Evolutionary conservation across 805 yeast species (phyloP).

Genomic region (Candida adriatica): DNA sequence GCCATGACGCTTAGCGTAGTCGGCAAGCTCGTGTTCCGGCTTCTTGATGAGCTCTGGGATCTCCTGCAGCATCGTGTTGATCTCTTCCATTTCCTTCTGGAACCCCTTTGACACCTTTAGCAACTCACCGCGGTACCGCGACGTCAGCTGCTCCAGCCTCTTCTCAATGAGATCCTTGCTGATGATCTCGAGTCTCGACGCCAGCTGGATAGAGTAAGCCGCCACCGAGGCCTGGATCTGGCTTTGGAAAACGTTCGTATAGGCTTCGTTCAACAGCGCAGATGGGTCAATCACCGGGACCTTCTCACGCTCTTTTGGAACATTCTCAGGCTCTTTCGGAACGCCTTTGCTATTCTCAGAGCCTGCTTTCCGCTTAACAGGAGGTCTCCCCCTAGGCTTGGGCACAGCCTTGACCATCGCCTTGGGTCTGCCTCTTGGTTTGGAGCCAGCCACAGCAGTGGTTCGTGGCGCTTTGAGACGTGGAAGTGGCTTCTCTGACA

Average conservation of each 20-base stretch:
- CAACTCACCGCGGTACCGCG: slow-evolving; percentile 28
- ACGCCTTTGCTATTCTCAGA: background rate
- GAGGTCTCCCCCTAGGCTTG: no score
- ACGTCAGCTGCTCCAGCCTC: slow-evolving; percentile 27
- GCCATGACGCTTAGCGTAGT: slow-evolving; percentile 24
- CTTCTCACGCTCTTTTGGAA: no score
- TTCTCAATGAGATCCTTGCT: slow-evolving; percentile 31
- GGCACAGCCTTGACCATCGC: no score
- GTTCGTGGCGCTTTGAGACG: no score
- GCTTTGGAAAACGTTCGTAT: slow-evolving; percentile 30
- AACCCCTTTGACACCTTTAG: slow-evolving; percentile 27
- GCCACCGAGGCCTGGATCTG: slow-evolving; percentile 30
- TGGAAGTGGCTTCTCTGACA: no score
- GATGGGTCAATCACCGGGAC: slow-evolving; percentile 10
- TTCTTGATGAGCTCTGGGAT: slow-evolving; percentile 29
- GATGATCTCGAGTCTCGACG: slow-evolving; percentile 28
- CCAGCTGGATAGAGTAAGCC: slow-evolving; percentile 28
- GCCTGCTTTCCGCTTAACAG: no score
- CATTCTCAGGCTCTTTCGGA: background rate
- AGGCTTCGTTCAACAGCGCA: slow-evolving; percentile 20
- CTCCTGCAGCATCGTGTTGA: slow-evolving; percentile 28
- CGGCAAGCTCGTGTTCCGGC: slow-evolving; percentile 28
- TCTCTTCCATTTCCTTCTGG: slow-evolving; percentile 31
- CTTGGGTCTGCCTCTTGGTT: no score
- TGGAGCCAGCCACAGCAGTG: no score